Percentiles rank a stretch among this genome's conserved stretches.
Conservation (phyloP, 108 stramenopile genomes). For the Craspedostauros australis region DNA sequence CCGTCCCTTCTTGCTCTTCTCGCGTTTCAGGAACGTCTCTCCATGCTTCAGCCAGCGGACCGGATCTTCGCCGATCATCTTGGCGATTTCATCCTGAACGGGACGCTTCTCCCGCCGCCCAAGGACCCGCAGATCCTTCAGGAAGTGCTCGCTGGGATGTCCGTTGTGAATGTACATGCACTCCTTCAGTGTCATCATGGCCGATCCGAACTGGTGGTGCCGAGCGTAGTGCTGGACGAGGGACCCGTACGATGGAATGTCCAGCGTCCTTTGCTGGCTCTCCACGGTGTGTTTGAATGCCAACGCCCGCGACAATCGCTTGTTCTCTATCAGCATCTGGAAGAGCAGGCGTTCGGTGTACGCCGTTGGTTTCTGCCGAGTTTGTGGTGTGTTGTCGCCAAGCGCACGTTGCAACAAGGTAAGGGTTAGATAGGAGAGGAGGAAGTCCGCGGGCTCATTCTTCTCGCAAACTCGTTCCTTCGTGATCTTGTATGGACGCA, state of each 20-base stretch:
- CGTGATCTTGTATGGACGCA: too few relatives aligned
- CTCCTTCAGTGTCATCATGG: conserved; percentile 71
- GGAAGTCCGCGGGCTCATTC: not conserved
- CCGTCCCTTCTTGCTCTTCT: conserved; percentile 45
- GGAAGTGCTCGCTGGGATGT: conserved; percentile 58
- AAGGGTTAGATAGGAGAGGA: not conserved
- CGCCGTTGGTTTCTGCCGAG: conserved; percentile 45
- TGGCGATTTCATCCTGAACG: conserved; percentile 33
- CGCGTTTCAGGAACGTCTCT: conserved; percentile 46
- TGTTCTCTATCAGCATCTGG: conserved; percentile 74
- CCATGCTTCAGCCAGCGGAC: conserved; percentile 69
- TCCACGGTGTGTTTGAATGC: conserved; percentile 68
- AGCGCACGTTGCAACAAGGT: not conserved
- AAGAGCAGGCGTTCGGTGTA: conserved; percentile 75
- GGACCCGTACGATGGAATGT: conserved; percentile 67
- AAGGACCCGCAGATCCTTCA: conserved; percentile 43
- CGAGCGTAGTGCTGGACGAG: conserved; percentile 67
- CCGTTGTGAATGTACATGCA: conserved; percentile 59
- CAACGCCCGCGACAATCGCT: conserved; percentile 54
- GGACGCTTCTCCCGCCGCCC: too few relatives aligned
- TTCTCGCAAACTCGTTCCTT: not conserved
- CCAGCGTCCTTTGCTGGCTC: conserved; percentile 49
- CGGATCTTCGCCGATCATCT: conserved; percentile 71
- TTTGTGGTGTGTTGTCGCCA: not conserved
- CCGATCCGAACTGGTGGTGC: conserved; percentile 64